These are phyloP conservation scores for Rhododendron griersonianum DNA, from an alignment of 148 eudicot genomes.

Conservation along the genomic window DNA sequence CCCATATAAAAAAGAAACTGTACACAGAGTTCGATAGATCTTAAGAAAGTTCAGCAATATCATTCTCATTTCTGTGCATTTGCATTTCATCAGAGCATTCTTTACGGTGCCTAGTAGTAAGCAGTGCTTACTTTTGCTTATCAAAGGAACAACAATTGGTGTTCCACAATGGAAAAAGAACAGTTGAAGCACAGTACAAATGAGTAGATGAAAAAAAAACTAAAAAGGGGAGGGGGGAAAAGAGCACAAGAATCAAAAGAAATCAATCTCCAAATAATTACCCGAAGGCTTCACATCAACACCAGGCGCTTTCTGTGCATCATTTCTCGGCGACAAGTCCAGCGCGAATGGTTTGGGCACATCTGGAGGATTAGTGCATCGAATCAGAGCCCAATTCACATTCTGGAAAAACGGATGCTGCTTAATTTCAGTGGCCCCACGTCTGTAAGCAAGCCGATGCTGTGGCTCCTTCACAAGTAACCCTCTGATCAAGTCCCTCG, in stretches of 20 bases:
- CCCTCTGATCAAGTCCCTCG: constrained; percentile 86
- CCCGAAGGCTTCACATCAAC: constrained; percentile 65
- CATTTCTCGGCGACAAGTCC: background rate
- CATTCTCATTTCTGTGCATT: constrained; percentile 17
- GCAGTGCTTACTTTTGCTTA: background rate
- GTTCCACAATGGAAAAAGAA: constrained; percentile 2
- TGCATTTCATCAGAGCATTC: constrained; percentile 8
- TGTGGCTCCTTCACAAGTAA: constrained; percentile 90
- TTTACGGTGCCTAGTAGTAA: background rate
- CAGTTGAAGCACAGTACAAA: constrained; percentile 6
- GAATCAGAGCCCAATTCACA: constrained; percentile 89
- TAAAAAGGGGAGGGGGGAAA: background rate
- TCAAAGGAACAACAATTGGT: constrained; percentile 2
- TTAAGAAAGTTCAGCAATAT: constrained; percentile 7
- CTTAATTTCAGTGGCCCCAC: constrained; percentile 92
- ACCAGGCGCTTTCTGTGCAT: constrained; percentile 21
- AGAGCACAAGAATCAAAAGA: constrained; percentile 49
- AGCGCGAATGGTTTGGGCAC: constrained; percentile 42
- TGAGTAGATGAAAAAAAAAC: background rate
- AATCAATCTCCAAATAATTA: constrained; percentile 79
- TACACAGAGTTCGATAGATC: background rate
- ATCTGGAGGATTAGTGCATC: constrained; percentile 82
- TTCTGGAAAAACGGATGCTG: constrained; percentile 97
- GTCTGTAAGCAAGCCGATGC: constrained; percentile 84
- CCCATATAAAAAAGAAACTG: background rate